A percentile compares a stretch with the other conserved stretches of the same genome.
phyloP scores from a whole-genome alignment of 139 green algal genomes.

The Chlorella sorokiniana region DNA sequence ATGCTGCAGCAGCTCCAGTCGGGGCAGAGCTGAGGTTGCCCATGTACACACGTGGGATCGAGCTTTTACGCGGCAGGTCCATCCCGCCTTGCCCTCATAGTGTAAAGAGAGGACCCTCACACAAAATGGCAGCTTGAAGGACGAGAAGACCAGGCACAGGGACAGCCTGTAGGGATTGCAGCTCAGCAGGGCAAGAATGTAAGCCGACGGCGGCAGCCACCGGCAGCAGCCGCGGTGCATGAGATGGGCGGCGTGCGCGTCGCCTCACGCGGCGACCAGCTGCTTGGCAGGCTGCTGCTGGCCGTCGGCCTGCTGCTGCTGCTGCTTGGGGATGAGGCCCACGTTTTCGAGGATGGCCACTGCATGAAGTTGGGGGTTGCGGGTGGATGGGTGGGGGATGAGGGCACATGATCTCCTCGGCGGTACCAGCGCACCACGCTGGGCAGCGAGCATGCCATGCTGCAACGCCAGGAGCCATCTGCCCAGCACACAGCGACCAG shows the following conservation, averaged over 20 bases:
- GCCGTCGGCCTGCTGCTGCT: background rate
- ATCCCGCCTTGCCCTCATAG: too few relatives aligned
- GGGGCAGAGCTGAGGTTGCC: background rate
- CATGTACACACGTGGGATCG: background rate
- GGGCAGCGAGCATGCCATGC: background rate
- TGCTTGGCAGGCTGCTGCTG: conserved; percentile 1
- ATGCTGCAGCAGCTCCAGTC: conserved; percentile 56
- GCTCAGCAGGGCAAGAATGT: too few relatives aligned
- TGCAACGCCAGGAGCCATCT: background rate
- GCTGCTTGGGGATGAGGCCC: conserved; percentile 52
- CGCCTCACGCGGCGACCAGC: background rate
- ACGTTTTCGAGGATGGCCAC: conserved; percentile 35
- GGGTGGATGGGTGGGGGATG: background rate
- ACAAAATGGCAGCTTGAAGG: too few relatives aligned
- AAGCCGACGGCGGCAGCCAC: background rate
- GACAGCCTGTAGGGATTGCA: too few relatives aligned
- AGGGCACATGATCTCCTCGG: too few relatives aligned
- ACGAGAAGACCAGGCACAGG: too few relatives aligned
- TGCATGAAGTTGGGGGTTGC: background rate
- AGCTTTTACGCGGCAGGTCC: too few relatives aligned
- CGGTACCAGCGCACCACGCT: background rate
- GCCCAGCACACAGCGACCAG: background rate
- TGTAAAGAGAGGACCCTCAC: too few relatives aligned
- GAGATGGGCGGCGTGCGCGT: too few relatives aligned
- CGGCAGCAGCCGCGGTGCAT: background rate